Percentiles rank a stretch among this genome's conserved stretches.
Evolutionary conservation across 371 early-diverging fungal genomes (phyloP).

Genomic region (Syncephalastrum racemosum): DNA sequence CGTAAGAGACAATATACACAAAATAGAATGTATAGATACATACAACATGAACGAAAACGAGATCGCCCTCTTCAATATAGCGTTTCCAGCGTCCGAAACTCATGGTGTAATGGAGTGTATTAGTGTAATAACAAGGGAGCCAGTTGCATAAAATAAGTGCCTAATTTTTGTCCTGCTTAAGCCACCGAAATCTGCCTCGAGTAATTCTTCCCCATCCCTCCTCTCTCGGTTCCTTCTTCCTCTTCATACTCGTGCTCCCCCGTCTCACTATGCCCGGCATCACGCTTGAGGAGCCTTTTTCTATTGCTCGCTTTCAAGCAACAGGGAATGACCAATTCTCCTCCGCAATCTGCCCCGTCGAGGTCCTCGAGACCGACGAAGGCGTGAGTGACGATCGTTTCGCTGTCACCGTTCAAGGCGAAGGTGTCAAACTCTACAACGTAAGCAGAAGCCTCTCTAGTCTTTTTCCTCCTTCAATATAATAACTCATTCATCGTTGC

Average conservation of each 20-base stretch:
- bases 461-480: too few species aligned
- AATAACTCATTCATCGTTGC: too few species aligned
- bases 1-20: neutral
- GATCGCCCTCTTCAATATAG: constrained; percentile 61
- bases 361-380: constrained; percentile 22
- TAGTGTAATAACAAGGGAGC: neutral
- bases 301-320: constrained; percentile 52
- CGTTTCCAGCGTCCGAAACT: constrained; percentile 52
- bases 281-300: constrained; percentile 59
- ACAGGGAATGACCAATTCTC: constrained; percentile 36
- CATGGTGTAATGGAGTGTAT: constrained; percentile 27
- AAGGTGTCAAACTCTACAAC: constrained; percentile 60
- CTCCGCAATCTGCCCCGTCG: constrained; percentile 31
- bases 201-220: too few species aligned
- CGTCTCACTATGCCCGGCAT: constrained; percentile 63
- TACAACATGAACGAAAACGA: constrained; percentile 63
- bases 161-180: neutral
- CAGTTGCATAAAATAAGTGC: too few species aligned
- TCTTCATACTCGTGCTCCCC: neutral
- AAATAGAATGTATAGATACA: constrained; percentile 5
- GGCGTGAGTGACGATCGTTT: constrained; percentile 33
- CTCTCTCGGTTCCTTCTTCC: neutral
- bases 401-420: constrained; percentile 59
- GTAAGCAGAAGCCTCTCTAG: too few species aligned
- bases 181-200: neutral